Base-by-base conservation (phyloP, 2,329 filamentous ascomycete species). In the Hymenoscyphus repandus region DNA sequence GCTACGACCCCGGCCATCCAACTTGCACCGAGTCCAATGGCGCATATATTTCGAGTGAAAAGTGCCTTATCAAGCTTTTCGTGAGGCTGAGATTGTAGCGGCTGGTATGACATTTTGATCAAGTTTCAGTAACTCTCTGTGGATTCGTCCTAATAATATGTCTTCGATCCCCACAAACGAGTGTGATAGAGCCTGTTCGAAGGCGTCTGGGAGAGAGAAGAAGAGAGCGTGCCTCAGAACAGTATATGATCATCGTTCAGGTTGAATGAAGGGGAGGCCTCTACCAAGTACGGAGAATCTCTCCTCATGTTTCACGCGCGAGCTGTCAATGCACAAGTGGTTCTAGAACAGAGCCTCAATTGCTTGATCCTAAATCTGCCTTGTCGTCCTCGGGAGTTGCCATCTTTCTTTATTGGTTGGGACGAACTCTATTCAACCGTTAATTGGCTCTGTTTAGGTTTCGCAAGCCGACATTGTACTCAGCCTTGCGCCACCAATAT, bases 51-150 rank as follows among this genome's bases (percentile, higher is more conserved):
- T 17, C 54, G 51, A 9, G 51, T 52, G n/a, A 41, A 47, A 1
- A 52, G 33, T 6, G 54, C 54, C 34, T 52, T 54, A 41, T 57
- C 52, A 40, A 57, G 54, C 20, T 50, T 52, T 27, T 57, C 54
- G 37, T 53, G 36, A 15, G 20, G 44, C n/a, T 46, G 44, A 9
- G 44, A 46, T 12, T 46, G 32, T 6, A 46, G 30, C 18, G 17
- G 37, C 12, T 41, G 38, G 15, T 49, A 32, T 33, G 17, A 11
- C 22, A 32, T 32, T 11, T n/a, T 27, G 9, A 31, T 32, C 9
- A 11, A 27, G 4, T 12, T 20, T 5, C 5, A 27, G 27, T 10
- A 13, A 32, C 39, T 17, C 13, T 41, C n/a, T 6, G 15, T 22
- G 17, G 39, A 27, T 27, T 27, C 22, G 22, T 27, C 22, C 22